phyloP scores from a whole-genome alignment of 345 rosid genomes.

The Brassica napus region Da-Ae NC_063449.1:44270501-44271000 shows the following conservation, averaged over 20 bases:
- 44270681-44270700: too few species aligned
- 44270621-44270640: too few species aligned
- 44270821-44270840: not conserved
- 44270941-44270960: slow-evolving; percentile 6
- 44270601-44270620: too few species aligned
- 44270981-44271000: slow-evolving; percentile 9
- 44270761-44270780: slow-evolving; percentile 9
- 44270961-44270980: slow-evolving; percentile 22
- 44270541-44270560: too few species aligned
- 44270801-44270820: slow-evolving; percentile 15
- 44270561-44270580: too few species aligned
- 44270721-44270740: too few species aligned
- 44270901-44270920: slow-evolving; percentile 3
- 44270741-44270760: not conserved
- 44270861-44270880: not conserved
- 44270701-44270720: too few species aligned
- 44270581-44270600: too few species aligned
- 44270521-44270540: not conserved
- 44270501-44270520: not conserved
- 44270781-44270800: not conserved
- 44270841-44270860: not conserved
- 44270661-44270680: too few species aligned
- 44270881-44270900: slow-evolving; percentile 24
- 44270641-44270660: too few species aligned
- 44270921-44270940: slow-evolving; percentile 9